Conservation (phyloP, 768 basidiomycete genomes). For the Pisolithus orientalis region DNA sequence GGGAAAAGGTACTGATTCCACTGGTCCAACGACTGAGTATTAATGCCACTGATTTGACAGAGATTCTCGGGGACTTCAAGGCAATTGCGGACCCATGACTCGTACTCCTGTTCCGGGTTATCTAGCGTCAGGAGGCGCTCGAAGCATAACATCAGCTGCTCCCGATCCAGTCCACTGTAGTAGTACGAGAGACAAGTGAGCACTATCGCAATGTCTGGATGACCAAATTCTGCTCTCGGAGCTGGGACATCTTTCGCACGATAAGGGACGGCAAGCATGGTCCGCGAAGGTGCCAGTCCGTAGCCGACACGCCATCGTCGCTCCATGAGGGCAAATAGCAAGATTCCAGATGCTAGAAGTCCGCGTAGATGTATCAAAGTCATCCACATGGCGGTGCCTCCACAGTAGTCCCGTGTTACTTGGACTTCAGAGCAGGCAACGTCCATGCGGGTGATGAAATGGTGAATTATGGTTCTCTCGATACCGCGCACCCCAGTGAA, state of each 20-base stretch:
- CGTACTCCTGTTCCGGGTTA: constrained; percentile 27
- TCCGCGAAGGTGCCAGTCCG: constrained; percentile 27
- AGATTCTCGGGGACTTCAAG: constrained; percentile 15
- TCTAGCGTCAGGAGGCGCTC: constrained; percentile 23
- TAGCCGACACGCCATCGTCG: constrained; percentile 36
- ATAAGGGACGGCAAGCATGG: constrained; percentile 33
- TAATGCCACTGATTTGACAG: constrained; percentile 14
- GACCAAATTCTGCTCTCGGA: constrained; percentile 32
- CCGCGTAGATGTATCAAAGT: constrained; percentile 30
- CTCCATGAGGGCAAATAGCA: constrained; percentile 25
- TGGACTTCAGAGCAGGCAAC: neutral
- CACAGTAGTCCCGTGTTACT: constrained; percentile 5
- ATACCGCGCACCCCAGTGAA: constrained; percentile 6
- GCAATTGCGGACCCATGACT: constrained; percentile 22
- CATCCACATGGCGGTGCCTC: constrained; percentile 9
- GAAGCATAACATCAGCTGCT: constrained; percentile 25
- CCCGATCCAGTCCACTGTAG: constrained; percentile 27
- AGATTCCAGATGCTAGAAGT: constrained; percentile 27
- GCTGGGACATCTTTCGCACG: constrained; percentile 34
- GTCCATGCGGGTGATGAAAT: constrained; percentile 18
- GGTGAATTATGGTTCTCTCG: constrained; percentile 7
- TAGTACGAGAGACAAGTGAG: constrained; percentile 16
- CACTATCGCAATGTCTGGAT: constrained; percentile 14
- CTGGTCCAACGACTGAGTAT: constrained; percentile 24
- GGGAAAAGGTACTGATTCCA: constrained; percentile 19